Conservation (phyloP, 2,329 filamentous ascomycete species). For the Neocatenulostroma microsporum region DNA sequence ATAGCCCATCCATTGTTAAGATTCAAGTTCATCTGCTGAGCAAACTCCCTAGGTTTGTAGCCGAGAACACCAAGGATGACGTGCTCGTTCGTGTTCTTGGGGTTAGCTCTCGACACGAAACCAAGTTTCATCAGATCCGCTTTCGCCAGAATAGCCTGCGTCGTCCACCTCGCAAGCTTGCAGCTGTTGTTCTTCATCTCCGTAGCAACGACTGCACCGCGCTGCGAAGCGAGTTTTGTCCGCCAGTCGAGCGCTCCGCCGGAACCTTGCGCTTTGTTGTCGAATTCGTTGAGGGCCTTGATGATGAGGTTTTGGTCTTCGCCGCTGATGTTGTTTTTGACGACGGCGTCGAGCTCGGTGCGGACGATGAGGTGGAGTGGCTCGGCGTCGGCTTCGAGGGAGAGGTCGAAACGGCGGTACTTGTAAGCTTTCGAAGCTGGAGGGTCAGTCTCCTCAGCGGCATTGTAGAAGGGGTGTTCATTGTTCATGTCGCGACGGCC, state of each 20-base stretch:
- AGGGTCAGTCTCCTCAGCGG: constrained; percentile 84
- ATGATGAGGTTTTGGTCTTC: constrained; percentile 87
- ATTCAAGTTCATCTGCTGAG: constrained; percentile 94
- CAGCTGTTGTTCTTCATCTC: constrained; percentile 99
- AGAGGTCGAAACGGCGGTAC: constrained; percentile 94
- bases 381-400: constrained; percentile 82
- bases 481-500: constrained; percentile 76
- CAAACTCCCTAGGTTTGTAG: constrained; percentile 97
- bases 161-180: constrained; percentile 97
- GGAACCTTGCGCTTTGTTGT: constrained; percentile 92
- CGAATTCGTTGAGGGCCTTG: constrained; percentile 98
- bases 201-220: constrained; percentile 93
- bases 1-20: constrained; percentile 98
- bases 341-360: constrained; percentile 88
- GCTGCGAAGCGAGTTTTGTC: constrained; percentile 85
- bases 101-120: constrained; percentile 90
- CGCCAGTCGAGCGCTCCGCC: constrained; percentile 96
- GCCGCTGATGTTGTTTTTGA: constrained; percentile 88
- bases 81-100: constrained; percentile 86
- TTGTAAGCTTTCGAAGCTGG: constrained; percentile 96
- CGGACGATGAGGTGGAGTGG: constrained; percentile 88
- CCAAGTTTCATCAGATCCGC: constrained; percentile 99
- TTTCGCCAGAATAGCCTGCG: constrained; percentile 91
- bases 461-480: constrained; percentile 96
- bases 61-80: constrained; percentile 91